These are phyloP conservation scores for Volvariella volvacea DNA, from an alignment of 1,284 basidiomycete genomes.

Conservation along the genomic window DNA sequence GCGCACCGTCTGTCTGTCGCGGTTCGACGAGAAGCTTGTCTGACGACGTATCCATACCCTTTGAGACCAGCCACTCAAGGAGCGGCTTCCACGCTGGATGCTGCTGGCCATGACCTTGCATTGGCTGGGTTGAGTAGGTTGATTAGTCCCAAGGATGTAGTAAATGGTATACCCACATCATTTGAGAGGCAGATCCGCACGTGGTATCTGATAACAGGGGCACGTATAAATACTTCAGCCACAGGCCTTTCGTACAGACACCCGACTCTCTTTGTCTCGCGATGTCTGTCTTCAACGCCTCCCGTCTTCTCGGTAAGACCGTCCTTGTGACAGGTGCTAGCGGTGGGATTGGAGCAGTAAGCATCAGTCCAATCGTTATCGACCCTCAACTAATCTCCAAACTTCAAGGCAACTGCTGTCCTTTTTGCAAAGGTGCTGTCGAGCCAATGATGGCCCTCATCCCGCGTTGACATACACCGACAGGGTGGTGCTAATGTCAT, in stretches of 20 bases:
- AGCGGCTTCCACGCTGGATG: constrained; percentile 43
- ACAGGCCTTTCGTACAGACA: no score
- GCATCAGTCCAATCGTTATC: constrained; percentile 14
- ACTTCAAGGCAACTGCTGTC: constrained; percentile 67
- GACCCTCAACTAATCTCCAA: constrained; percentile 4
- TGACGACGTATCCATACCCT: constrained; percentile 40
- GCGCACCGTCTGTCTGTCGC: constrained; percentile 31
- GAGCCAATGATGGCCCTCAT: neutral
- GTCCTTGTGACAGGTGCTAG: constrained; percentile 85
- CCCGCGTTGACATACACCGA: no score
- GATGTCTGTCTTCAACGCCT: constrained; percentile 77
- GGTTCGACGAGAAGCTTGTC: constrained; percentile 39
- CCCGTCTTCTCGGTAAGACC: constrained; percentile 75
- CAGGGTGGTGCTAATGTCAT: constrained; percentile 80
- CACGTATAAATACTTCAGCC: neutral
- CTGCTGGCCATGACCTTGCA: constrained; percentile 14
- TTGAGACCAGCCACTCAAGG: constrained; percentile 46
- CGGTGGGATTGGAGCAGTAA: constrained; percentile 75
- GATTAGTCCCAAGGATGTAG: no score
- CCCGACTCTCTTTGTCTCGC: constrained; percentile 8
- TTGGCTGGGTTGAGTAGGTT: no score
- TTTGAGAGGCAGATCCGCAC: no score
- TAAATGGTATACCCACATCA: no score
- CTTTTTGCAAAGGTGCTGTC: constrained; percentile 72
- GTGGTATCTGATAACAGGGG: neutral